A percentile compares a stretch with the other conserved stretches of the same genome.
Evolutionary conservation across 176 grass and related monocot genomes (phyloP).

Genomic region (Guadua angustifolia): DNA sequence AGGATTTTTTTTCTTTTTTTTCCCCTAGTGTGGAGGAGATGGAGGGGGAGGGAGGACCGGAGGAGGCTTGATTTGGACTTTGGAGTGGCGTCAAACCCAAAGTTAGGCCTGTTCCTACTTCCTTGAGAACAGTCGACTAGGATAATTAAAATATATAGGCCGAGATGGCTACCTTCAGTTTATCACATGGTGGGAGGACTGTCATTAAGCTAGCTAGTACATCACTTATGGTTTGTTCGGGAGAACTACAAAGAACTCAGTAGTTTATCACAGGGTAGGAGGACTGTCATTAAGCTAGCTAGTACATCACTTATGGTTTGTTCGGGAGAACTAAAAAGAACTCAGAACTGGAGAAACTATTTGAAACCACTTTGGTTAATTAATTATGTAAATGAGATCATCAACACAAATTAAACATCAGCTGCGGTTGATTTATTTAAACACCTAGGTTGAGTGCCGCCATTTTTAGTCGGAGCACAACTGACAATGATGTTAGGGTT

Average conservation of each 20-base stretch:
- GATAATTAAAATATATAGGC: not conserved
- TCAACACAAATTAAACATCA: too few species aligned
- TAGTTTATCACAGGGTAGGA: conserved; percentile 8
- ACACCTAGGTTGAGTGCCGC: too few species aligned
- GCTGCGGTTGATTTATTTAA: too few species aligned
- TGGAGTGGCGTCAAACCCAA: conserved; percentile 38
- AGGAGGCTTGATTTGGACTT: conserved; percentile 36
- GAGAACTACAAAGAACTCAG: not conserved
- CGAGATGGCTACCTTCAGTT: not conserved
- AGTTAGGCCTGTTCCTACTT: conserved; percentile 35
- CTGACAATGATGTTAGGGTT: too few species aligned
- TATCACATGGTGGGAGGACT: conserved; percentile 6
- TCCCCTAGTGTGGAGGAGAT: too few species aligned
- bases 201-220: not conserved
- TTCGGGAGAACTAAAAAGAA: not conserved
- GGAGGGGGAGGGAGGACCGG: not conserved
- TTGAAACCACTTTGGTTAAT: too few species aligned
- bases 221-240: not conserved
- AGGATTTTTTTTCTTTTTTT: not conserved
- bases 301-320: not conserved
- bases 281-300: not conserved
- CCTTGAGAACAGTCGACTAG: not conserved
- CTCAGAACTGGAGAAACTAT: not conserved
- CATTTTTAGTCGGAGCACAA: too few species aligned
- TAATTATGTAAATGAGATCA: too few species aligned